Percentiles rank a stretch among this genome's conserved stretches.
These are phyloP conservation scores for Tylopilus subfusipes DNA, from an alignment of 768 basidiomycete genomes.

Conservation along the genomic window DNA sequence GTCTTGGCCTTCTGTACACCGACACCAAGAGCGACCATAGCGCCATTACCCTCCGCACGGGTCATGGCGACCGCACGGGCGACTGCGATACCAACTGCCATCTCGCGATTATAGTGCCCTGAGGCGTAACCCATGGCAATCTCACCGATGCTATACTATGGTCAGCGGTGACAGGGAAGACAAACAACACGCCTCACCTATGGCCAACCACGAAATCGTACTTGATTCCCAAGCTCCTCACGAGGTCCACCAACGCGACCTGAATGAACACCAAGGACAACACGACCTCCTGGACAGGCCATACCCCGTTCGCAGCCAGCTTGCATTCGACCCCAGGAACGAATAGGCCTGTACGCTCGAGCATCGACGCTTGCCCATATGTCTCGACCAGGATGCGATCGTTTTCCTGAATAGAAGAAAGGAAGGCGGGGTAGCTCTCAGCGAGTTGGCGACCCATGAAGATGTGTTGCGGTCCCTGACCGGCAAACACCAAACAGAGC, in stretches of 20 bases:
- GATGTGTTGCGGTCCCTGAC: conserved; percentile 36
- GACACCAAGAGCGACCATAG: conserved; percentile 36
- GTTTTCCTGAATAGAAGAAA: conserved; percentile 28
- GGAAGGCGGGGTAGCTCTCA: conserved; percentile 31
- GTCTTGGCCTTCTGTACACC: conserved; percentile 29
- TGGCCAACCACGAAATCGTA: conserved; percentile 36
- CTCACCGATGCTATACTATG: conserved; percentile 28
- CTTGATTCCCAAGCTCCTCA: conserved; percentile 30
- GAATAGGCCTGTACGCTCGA: conserved; percentile 35
- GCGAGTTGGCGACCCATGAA: conserved; percentile 37
- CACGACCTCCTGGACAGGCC: conserved; percentile 34
- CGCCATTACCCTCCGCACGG: conserved; percentile 34
- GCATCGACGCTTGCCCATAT: conserved; percentile 29
- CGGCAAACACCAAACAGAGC: conserved; percentile 34
- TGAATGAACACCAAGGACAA: conserved; percentile 34
- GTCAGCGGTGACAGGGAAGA: conserved; percentile 6
- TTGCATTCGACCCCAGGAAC: conserved; percentile 24
- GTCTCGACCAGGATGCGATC: conserved; percentile 32
- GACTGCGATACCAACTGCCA: conserved; percentile 33
- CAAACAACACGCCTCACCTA: conserved; percentile 16
- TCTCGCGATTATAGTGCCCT: conserved; percentile 34
- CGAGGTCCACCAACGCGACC: conserved; percentile 32
- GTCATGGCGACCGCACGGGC: conserved; percentile 37
- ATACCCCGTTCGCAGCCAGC: conserved; percentile 24
- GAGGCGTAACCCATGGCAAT: conserved; percentile 38